Conservation (phyloP, 2,329 filamentous ascomycete species). For the Diaporthe citriasiana region DNA sequence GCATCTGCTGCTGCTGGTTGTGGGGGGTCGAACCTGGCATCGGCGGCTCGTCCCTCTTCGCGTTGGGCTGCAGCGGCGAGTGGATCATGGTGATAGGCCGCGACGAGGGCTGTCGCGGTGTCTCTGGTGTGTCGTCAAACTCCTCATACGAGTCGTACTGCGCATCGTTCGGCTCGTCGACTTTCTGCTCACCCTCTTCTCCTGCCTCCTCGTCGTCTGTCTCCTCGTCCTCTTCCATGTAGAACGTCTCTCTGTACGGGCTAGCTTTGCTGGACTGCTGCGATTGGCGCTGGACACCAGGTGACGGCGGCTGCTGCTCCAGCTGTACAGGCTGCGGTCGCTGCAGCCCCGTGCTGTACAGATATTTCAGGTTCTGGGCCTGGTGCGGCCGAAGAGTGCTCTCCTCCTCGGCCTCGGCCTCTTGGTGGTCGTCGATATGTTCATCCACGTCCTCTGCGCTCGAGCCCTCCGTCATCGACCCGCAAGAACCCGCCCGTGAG, state of each 20-base stretch:
- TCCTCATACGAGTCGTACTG: constrained; percentile 41
- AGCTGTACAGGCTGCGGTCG: constrained; percentile 12
- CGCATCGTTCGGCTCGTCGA: constrained; percentile 14
- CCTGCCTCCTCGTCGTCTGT: constrained; percentile 37
- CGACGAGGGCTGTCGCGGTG: constrained; percentile 27
- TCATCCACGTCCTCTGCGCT: constrained; percentile 27
- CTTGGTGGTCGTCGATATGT: constrained; percentile 30
- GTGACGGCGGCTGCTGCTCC: constrained; percentile 10
- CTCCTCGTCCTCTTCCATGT: constrained; percentile 40
- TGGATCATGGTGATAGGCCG: constrained; percentile 36
- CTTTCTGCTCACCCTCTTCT: constrained; percentile 14
- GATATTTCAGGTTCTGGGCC: constrained; percentile 36
- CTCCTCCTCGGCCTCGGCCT: constrained; percentile 37
- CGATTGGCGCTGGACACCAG: constrained; percentile 5
- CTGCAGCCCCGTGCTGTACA: constrained; percentile 28
- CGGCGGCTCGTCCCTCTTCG: constrained; percentile 16
- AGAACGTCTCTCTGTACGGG: constrained; percentile 40
- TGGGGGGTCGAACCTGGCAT: not conserved
- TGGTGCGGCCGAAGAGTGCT: constrained; percentile 38
- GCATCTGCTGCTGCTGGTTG: not conserved
- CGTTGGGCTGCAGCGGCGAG: constrained; percentile 26
- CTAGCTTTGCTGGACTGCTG: constrained; percentile 31
- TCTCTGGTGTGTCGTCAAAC: constrained; percentile 34
- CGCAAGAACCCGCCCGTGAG: constrained; percentile 35
- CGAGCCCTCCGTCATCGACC: constrained; percentile 33